Evolutionary conservation across 148 eudicot species (phyloP), one percentile per base, ranked within the genome.

Genomic region (Nepenthes gracilis): DNA sequence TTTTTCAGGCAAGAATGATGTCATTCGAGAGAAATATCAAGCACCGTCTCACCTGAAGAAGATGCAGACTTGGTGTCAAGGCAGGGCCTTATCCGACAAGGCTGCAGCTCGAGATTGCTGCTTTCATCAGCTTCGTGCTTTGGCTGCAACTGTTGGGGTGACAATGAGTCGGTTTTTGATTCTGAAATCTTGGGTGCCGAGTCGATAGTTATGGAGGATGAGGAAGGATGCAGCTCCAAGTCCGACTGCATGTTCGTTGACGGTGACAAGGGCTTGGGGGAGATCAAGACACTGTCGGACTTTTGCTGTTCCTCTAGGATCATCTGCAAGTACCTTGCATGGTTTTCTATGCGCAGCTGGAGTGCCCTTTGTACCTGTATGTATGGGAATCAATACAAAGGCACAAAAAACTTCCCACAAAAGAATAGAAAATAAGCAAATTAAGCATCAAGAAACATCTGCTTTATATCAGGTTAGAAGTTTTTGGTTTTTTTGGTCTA

Each of bases 231-330:
- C 53, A n/a, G 10, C 53, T 49, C 53, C 11, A 11, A 11, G 2
- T 49, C 53, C 11, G 12, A 12, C 15, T 5, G n/a, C 11, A 3
- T n/a, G 12, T 11, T 11, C 3, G 53, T 49, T 12, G 3, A 57
- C 58, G 63, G 64, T 63, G 66, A 12, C n/a, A 11, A 2, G 53
- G 3, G 3, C 53, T 5, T 2, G 3, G 53, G 53, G 53, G 81
- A 55, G 54, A 73, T 55, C 33, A 63, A 65, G 54, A 66, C 43
- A 55, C 10, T 73, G 36, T 67, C 74, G 13, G 77, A 62, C 63
- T 77, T 77, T 50, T 69, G 77, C 72, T 77, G 81, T 34, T 77
- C 74, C 36, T 77, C 81, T 36, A 77, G 57, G 63, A 77, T 77
- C 74, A 70, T 77, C 61, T 77, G 81, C 66, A 77, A 67, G 67